Base-by-base conservation (phyloP, 2,329 filamentous ascomycete genomes). In the Plectosphaerella sp. region DNA sequence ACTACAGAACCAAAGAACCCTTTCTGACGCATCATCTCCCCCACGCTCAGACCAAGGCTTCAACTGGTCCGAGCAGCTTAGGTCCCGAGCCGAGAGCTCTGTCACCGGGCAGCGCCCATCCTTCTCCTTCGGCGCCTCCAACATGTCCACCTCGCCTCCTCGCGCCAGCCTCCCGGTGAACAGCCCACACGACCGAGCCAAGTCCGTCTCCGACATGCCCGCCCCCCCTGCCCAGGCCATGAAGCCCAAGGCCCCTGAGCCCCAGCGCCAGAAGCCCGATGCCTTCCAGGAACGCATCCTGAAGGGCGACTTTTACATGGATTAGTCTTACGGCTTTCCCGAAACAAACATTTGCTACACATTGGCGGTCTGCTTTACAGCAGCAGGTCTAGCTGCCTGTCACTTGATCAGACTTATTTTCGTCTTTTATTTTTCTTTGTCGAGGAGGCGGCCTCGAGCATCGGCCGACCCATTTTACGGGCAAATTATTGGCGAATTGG, bases 241-340 rank as follows among this genome's bases (percentile, higher is more conserved):
- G 46, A 61, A 73, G 42, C 73, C 75, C 48, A 73, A 74, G 59
- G 70, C 70, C 48, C 62, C 69, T 48, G 70, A 77, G 62, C 48
- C 48, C 2, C 42, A 51, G 49, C 74, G 78, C 37, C 78, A 78
- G 58, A 95, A 93, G 76, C 92, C 93, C 28, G 94, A 99, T 73
- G 88, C 88, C 57, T 94, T 97, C 74, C 92, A 97, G 71, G 94
- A 99, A 79, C 85, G 95, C 60, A 97, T 99, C 63, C 80, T 99
- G 60, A 94, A 96, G 74, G 94, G 93, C 45, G 94, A 99, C 65
- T 97, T 99, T 64, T 94, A 94, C 75, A 97, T 97, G 91, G 92
- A 97, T 66, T 96, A 78, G 78, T 33, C 28, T 33, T 33, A 7
- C 18, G 28, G 36, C 35, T 33, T 22, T 22, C 22, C 22, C 22